phyloP scores from a whole-genome alignment of 345 rosid species.

The Eucalyptus marginata region DNA sequence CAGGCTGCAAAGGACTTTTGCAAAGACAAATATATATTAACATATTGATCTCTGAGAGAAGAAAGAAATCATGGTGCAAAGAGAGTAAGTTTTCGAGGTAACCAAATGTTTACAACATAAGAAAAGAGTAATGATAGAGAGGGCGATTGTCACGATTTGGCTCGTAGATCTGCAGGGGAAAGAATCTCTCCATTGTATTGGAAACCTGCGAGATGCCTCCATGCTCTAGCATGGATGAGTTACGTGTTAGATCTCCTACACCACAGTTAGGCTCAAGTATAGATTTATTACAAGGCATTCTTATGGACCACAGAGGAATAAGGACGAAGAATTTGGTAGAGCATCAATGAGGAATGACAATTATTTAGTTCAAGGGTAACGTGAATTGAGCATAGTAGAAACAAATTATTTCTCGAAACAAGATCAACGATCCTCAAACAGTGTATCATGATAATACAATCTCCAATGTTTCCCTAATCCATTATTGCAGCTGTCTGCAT shows the following conservation, averaged over 20 bases:
- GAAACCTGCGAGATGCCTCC: not conserved
- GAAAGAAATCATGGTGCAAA: not conserved
- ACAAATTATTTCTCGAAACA: not conserved
- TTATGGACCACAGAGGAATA: not conserved
- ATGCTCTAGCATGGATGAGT: not conserved
- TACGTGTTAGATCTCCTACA: not conserved
- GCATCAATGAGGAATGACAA: not conserved
- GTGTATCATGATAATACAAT: not conserved
- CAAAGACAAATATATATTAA: not conserved
- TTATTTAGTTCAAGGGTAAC: not conserved
- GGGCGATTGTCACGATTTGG: not conserved
- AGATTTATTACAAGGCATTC: not conserved
- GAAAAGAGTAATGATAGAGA: not conserved
- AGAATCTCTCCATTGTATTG: not conserved
- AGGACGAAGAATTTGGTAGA: not conserved
- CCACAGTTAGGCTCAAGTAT: not conserved
- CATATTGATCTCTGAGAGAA: not conserved
- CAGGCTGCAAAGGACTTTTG: not conserved
- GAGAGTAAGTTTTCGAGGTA: not conserved
- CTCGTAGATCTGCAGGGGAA: not conserved
- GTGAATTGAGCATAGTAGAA: not conserved
- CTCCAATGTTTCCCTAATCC: not conserved
- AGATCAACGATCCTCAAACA: not conserved
- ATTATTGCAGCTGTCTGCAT: not conserved
- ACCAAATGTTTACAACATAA: not conserved